Percentiles rank a stretch among this genome's conserved stretches.
phyloP scores from a whole-genome alignment of 164 flowering plant genomes.

The Amborella trichopoda region DNA sequence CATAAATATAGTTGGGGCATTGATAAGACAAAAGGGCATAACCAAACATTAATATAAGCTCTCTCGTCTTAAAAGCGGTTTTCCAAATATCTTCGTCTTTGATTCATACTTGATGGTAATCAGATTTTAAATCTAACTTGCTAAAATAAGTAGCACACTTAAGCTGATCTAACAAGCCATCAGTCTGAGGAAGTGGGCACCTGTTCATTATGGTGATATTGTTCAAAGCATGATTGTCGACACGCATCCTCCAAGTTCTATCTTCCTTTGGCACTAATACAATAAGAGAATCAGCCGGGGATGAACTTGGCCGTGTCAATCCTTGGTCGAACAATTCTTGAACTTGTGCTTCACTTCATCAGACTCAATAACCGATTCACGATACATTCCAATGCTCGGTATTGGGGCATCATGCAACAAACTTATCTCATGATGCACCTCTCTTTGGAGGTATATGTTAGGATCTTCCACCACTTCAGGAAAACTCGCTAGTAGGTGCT shows the following conservation, averaged over 20 bases:
- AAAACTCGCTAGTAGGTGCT: constrained; percentile 1
- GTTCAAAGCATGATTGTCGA: background rate
- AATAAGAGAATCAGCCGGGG: background rate
- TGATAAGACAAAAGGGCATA: background rate
- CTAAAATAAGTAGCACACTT: background rate
- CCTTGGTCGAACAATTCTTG: constrained; percentile 1
- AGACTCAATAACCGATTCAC: background rate
- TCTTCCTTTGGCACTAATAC: constrained; percentile 1
- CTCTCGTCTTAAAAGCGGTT: background rate
- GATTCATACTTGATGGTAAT: background rate
- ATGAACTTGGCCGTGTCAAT: background rate
- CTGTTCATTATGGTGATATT: constrained; percentile 1
- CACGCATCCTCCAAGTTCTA: background rate
- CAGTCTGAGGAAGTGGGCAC: too few relatives aligned
- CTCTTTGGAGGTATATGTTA: background rate
- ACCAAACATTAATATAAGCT: too few relatives aligned
- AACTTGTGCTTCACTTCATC: background rate
- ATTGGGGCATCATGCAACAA: background rate
- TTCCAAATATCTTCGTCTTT: background rate
- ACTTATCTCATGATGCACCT: background rate
- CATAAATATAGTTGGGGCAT: too few relatives aligned
- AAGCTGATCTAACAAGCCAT: background rate
- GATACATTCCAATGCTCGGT: background rate
- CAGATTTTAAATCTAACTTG: background rate
- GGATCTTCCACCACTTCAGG: constrained; percentile 2